These are phyloP conservation scores for Talaromyces proteolyticus DNA, from an alignment of 495 filamentous ascomycete species.

Conservation along the genomic window DNA sequence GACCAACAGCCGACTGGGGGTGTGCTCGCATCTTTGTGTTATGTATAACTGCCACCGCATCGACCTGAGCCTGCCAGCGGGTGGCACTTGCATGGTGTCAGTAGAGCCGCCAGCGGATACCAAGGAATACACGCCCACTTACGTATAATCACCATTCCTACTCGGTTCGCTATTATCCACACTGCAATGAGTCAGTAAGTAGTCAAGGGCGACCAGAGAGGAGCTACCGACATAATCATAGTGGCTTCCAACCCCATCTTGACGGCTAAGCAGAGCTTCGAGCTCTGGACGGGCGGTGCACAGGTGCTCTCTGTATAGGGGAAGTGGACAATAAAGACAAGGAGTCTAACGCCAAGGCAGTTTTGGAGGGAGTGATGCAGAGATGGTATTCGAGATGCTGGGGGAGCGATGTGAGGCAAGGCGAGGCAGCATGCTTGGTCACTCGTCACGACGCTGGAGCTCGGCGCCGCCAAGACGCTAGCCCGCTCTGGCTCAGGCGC, in stretches of 20 bases:
- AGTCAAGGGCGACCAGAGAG: conserved; percentile 7
- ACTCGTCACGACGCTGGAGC: too few relatives aligned
- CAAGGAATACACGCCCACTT: too few relatives aligned
- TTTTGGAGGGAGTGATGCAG: too few relatives aligned
- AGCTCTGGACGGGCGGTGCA: conserved; percentile 5
- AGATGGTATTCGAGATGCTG: too few relatives aligned
- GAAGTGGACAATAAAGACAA: not conserved
- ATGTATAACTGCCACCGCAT: conserved; percentile 93
- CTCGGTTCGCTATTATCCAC: conserved; percentile 98
- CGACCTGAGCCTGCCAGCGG: conserved; percentile 89
- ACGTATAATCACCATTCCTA: conserved; percentile 89
- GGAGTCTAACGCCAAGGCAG: not conserved
- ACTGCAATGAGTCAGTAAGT: conserved; percentile 36
- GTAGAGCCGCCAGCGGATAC: not conserved
- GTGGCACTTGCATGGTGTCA: conserved; percentile 54
- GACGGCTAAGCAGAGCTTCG: conserved; percentile 17
- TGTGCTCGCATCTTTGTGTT: conserved; percentile 89
- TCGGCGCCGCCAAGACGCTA: conserved; percentile 1
- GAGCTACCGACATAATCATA: conserved; percentile 64
- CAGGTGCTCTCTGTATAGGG: too few relatives aligned
- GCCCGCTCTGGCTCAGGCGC: not conserved
- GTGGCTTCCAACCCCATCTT: conserved; percentile 69
- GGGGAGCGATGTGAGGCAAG: not conserved
- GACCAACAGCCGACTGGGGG: conserved; percentile 90
- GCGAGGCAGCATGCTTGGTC: too few relatives aligned